Percentiles rank a stretch among this genome's conserved stretches.
phyloP scores from a whole-genome alignment of 495 filamentous ascomycete genomes.

The Aspergillus conjunctus region DNA sequence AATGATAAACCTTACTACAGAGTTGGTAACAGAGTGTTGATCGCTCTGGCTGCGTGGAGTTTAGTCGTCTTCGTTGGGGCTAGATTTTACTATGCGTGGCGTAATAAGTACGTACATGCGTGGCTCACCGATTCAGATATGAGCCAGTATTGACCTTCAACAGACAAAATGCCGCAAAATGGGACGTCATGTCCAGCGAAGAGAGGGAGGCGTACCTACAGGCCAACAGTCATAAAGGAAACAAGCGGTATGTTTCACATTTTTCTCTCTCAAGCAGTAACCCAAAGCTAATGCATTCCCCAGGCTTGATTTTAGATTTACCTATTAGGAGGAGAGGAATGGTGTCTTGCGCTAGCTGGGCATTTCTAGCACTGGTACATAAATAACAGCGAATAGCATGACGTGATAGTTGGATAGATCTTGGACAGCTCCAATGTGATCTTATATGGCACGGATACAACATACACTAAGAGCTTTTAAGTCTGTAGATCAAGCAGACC shows the following conservation, averaged over 20 bases:
- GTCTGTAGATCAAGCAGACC: neutral
- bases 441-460: no score
- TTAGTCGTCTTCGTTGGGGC: constrained; percentile 56
- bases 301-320: no score
- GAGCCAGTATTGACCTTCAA: constrained; percentile 13
- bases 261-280: neutral
- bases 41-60: constrained; percentile 56
- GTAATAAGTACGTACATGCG: constrained; percentile 51
- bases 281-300: no score
- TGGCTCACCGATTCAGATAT: neutral
- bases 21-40: constrained; percentile 64
- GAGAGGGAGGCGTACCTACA: constrained; percentile 65
- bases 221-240: constrained; percentile 67
- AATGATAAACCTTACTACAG: constrained; percentile 68
- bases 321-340: no score
- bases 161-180: constrained; percentile 46
- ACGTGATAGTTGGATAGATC: no score
- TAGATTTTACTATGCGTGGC: constrained; percentile 64
- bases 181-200: constrained; percentile 61
- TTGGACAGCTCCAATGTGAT: no score
- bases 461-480: neutral
- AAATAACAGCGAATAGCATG: no score
- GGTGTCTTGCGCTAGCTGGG: no score
- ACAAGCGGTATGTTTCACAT: constrained; percentile 57
- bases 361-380: no score